Evolutionary conservation across 2,329 filamentous ascomycete species (phyloP).

Genomic region (Zopfia rhizophila): DNA sequence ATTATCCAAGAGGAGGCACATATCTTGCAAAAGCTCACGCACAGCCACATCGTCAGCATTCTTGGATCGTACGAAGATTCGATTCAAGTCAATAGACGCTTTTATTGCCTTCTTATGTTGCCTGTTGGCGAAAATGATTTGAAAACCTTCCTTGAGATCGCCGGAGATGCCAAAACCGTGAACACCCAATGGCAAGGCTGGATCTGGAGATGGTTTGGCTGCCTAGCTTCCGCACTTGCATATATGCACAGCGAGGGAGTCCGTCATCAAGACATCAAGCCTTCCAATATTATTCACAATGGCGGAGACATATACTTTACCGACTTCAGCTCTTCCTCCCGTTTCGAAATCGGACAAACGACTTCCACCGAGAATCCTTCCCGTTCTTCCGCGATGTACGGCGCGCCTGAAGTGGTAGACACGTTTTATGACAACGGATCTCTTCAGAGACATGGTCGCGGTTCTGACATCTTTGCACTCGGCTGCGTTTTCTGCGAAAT

Average conservation of each 20-base stretch:
- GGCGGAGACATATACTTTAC: slow-evolving; percentile 10
- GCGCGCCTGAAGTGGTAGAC: not conserved
- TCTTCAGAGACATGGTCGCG: not conserved
- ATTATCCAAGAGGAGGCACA: too few relatives aligned
- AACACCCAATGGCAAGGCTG: too few relatives aligned
- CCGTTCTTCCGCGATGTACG: slow-evolving; percentile 3
- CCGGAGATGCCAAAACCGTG: too few relatives aligned
- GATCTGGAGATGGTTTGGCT: slow-evolving; percentile 18
- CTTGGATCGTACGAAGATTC: too few relatives aligned
- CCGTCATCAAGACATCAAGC: slow-evolving; percentile 19
- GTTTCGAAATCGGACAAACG: not conserved
- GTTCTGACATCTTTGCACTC: slow-evolving; percentile 1
- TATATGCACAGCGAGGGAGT: slow-evolving; percentile 13
- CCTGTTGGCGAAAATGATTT: too few relatives aligned
- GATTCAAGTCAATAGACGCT: too few relatives aligned
- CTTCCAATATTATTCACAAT: slow-evolving; percentile 14
- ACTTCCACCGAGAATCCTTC: slow-evolving; percentile 6
- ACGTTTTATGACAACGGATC: not conserved
- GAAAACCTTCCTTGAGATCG: too few relatives aligned
- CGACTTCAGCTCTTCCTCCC: slow-evolving; percentile 13
- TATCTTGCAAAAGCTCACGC: too few relatives aligned
- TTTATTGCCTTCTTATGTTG: too few relatives aligned
- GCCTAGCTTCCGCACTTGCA: slow-evolving; percentile 11
- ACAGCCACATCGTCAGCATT: too few relatives aligned
- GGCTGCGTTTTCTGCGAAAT: slow-evolving; percentile 2